Percentiles rank a stretch among this genome's conserved stretches.
Evolutionary conservation across 305 asterid genomes (phyloP).

Genomic region (Ilex paraguariensis): DNA sequence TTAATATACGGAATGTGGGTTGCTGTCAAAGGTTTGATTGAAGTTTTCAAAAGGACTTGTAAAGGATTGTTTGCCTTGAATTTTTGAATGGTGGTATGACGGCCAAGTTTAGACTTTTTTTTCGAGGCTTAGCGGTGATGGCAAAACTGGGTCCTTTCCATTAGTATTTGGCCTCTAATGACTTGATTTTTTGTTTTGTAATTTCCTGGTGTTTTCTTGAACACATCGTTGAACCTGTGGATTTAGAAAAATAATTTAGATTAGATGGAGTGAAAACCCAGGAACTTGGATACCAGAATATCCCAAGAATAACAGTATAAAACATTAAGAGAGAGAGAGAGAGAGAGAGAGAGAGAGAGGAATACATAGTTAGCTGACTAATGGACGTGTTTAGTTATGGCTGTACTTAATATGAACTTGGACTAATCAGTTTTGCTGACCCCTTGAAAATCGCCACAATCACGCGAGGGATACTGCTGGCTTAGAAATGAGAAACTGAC

Average conservation of each 20-base stretch:
- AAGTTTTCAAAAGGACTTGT: slow-evolving; percentile 6
- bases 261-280: too few species aligned
- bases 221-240: neutral
- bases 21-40: slow-evolving; percentile 1
- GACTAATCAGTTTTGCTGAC: too few species aligned
- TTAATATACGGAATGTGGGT: slow-evolving; percentile 2
- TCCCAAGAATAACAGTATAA: neutral
- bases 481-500: too few species aligned
- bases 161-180: neutral
- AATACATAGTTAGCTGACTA: too few species aligned
- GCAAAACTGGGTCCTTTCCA: neutral
- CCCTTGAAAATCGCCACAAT: too few species aligned
- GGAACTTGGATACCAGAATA: neutral
- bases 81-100: neutral
- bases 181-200: neutral
- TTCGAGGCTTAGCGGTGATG: neutral
- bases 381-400: too few species aligned
- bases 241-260: too few species aligned
- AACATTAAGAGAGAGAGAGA: too few species aligned
- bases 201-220: neutral
- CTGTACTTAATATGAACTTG: too few species aligned
- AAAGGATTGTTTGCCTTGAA: slow-evolving; percentile 3
- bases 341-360: too few species aligned
- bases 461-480: too few species aligned
- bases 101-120: neutral